phyloP scores from a whole-genome alignment of 306 rosid species.

The Quercus dentata region DNA sequence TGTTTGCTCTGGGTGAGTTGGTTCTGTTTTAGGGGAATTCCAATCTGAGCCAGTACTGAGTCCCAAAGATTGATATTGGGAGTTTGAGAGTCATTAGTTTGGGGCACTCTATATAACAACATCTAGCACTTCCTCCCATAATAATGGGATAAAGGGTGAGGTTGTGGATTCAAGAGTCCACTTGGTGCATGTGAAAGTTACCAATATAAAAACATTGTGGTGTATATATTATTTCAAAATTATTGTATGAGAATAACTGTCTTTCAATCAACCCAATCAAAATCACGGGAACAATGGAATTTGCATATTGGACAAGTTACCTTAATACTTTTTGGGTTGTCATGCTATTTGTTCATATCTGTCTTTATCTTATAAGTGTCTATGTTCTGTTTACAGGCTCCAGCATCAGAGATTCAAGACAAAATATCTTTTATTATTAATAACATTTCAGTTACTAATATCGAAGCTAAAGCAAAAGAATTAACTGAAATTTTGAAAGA shows the following conservation, averaged over 20 bases:
- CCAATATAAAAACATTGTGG: no score
- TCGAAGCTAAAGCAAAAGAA: slow-evolving; percentile 79
- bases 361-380: slow-evolving; percentile 1
- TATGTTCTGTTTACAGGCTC: slow-evolving; percentile 59
- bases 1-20: background rate
- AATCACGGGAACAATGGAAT: background rate
- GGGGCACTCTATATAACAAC: background rate
- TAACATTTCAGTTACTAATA: slow-evolving; percentile 69
- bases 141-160: no score
- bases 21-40: background rate
- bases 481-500: slow-evolving; percentile 72
- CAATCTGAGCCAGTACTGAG: background rate
- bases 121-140: no score
- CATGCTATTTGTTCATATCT: slow-evolving; percentile 1
- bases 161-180: no score
- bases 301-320: background rate
- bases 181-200: no score
- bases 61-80: background rate
- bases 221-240: no score
- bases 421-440: slow-evolving; percentile 91
- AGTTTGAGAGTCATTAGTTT: background rate
- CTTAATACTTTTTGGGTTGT: background rate
- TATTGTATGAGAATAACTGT: background rate
- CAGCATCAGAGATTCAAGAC: slow-evolving; percentile 94
- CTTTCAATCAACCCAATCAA: background rate